Base-by-base conservation (phyloP, 2,329 filamentous ascomycete species). In the Fulvia fulva region DNA sequence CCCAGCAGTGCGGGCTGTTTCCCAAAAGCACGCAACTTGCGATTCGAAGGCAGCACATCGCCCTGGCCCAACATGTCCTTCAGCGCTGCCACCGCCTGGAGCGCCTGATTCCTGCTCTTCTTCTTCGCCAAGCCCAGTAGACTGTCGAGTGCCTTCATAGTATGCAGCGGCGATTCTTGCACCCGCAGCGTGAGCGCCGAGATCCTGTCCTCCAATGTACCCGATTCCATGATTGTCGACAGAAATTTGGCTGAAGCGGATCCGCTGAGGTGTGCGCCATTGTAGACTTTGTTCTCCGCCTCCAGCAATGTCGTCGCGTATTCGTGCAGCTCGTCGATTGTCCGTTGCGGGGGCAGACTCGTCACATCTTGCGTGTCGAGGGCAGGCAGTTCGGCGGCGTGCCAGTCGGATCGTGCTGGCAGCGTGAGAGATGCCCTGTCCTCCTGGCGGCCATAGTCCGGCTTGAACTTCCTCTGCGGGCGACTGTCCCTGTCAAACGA, bases 111-210 rank as follows among this genome's bases (percentile, higher is more conserved):
- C 73, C 95, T 88, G 71, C 90, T 97, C 75, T 91, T 90, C 77
- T 99, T 99, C 69, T 86, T 88, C n/a, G 92, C 91, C 45, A 99
- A 77, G 1, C 78, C 83, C 64, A 97, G 80, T 49, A 99, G 79
- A 62, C 85, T 90, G 67, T 97, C 93, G 62, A 97, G 86, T 0
- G 92, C 89, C 70, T 94, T 93, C 63, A 86, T 87, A 61, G 92
- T 97, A 75, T 99, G 94, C 53, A 97, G 78, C 19, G 94, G 94
- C 8, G 95, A 97, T 75, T 99, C 94, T 77, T 99, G 95, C 12
- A 97, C 87, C 56, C 94, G 89, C 66, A 99, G 80, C 4, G 94
- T 99, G 69, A 99, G 80, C 3, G 94, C 95, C 2, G 94, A 99
- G 45, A 97, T 88, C 74, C 97, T 97, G 74, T 99, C 94, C 56